Evolutionary conservation across 345 rosid genomes (phyloP).

Genomic region (Brassica rapa): DNA sequence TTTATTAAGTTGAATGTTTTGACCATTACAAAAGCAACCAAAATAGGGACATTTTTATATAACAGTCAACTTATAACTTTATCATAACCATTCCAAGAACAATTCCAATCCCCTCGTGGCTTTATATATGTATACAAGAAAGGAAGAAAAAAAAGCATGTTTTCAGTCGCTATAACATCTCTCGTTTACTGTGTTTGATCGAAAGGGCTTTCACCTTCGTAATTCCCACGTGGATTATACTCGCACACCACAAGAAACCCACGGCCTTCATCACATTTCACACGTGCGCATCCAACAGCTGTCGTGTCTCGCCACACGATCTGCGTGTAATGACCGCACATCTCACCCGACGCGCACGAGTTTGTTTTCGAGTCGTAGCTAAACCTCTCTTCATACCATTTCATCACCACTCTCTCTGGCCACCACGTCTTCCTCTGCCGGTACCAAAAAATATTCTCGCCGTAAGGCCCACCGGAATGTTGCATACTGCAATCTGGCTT

Average conservation of each 20-base stretch:
- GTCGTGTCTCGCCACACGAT: constrained; percentile 46
- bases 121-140: neutral
- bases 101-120: neutral
- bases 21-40: neutral
- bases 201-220: constrained; percentile 44
- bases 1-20: neutral
- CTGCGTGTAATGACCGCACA: constrained; percentile 65
- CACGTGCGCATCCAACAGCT: constrained; percentile 47
- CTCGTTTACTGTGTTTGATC: neutral
- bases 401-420: constrained; percentile 35
- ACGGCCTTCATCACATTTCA: constrained; percentile 21
- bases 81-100: neutral
- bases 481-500: constrained; percentile 47
- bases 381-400: constrained; percentile 46
- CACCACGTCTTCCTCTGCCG: constrained; percentile 36
- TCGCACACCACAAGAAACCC: constrained; percentile 44
- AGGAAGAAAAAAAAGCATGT: neutral
- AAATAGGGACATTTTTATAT: neutral
- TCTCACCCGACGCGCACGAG: constrained; percentile 27
- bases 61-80: neutral
- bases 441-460: constrained; percentile 60
- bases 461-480: constrained; percentile 47
- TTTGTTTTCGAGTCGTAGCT: constrained; percentile 28
- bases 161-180: neutral
- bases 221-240: constrained; percentile 56